Evolutionary conservation across 768 basidiomycete species (phyloP), one percentile per base, ranked within the genome.

Genomic region (Kwoniella heveanensis): DNA sequence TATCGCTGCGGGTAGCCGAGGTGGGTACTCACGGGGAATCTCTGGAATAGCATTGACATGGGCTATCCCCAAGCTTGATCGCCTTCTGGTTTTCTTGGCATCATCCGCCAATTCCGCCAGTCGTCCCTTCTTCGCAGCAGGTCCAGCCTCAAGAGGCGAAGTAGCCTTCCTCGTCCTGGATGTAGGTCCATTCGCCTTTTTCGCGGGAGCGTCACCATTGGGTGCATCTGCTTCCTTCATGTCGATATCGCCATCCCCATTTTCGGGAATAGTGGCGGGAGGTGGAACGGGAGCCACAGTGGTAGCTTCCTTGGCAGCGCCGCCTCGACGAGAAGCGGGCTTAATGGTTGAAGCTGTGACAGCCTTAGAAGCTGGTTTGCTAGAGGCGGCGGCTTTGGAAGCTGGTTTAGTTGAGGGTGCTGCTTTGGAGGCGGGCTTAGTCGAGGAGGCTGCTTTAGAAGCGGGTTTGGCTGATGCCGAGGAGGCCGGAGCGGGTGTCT

Each of bases 61-160:
- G 6, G 21, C 44, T n/a, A 53, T 21, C 13, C 69, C 67, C 25
- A 68, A 29, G 53, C 69, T 70, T 12, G 69, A 70, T 36, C 65
- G 59, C 32, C 66, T 58, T 32, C 63, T 60, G n/a, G 51, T 22
- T 44, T 60, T 68, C 59, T 64, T 66, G 48, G 65, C 68, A 36
- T 61, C 65, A 47, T 52, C 50, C 26, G 60, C 63, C 13, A 74
- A 48, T 30, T 71, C 60, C 10, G 60, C 70, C 19, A 72, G 61
- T 60, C 74, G 39, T 1, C 74, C 74, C 53, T 70, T 72, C 64
- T 76, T 76, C 37, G 52, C 50, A 19, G 61, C 51, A 17, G 66
- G 61, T 32, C 39, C 70, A 25, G 56, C 50, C 2, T 27, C 54
- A 7, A 46, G 52, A 29, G 60, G 57, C 19, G 64, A 52, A 25